Evolutionary conservation across 164 flowering plant genomes (phyloP).

Genomic region (Malania oleifera): DNA sequence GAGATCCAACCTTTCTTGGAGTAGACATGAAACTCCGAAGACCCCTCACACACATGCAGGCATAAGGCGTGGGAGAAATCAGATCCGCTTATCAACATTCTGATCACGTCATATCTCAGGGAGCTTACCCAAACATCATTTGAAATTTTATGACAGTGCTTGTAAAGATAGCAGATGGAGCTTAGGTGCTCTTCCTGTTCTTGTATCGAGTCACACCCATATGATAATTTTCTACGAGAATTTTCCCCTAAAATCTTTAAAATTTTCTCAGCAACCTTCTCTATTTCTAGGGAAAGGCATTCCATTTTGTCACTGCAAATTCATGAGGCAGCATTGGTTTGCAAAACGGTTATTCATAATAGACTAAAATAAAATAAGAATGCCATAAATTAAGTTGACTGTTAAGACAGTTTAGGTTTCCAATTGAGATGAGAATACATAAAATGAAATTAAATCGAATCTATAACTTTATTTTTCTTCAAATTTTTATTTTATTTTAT

Average conservation of each 20-base stretch:
- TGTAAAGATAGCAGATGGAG: constrained; percentile 45
- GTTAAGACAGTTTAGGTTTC: too few species aligned
- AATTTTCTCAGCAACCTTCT: constrained; percentile 36
- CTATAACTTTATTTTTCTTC: too few species aligned
- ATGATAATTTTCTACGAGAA: not conserved
- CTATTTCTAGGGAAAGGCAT: constrained; percentile 29
- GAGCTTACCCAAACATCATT: constrained; percentile 23
- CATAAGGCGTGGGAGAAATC: constrained; percentile 67
- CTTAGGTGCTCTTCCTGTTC: constrained; percentile 20
- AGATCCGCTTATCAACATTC: constrained; percentile 66
- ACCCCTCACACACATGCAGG: constrained; percentile 47
- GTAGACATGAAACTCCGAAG: constrained; percentile 68
- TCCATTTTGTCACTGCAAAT: constrained; percentile 52
- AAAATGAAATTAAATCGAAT: too few species aligned
- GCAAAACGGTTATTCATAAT: too few species aligned
- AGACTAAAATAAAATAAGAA: too few species aligned
- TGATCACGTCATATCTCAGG: constrained; percentile 55
- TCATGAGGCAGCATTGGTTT: not conserved
- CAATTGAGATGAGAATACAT: too few species aligned
- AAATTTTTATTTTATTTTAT: too few species aligned
- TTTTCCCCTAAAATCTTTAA: constrained; percentile 18
- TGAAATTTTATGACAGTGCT: constrained; percentile 27
- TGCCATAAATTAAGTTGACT: too few species aligned
- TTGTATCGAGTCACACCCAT: not conserved
- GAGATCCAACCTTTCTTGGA: constrained; percentile 85